A percentile compares a stretch with the other conserved stretches of the same genome.
Conservation (phyloP, 73 alveolate genomes). For the Stentor coeruleus region DNA sequence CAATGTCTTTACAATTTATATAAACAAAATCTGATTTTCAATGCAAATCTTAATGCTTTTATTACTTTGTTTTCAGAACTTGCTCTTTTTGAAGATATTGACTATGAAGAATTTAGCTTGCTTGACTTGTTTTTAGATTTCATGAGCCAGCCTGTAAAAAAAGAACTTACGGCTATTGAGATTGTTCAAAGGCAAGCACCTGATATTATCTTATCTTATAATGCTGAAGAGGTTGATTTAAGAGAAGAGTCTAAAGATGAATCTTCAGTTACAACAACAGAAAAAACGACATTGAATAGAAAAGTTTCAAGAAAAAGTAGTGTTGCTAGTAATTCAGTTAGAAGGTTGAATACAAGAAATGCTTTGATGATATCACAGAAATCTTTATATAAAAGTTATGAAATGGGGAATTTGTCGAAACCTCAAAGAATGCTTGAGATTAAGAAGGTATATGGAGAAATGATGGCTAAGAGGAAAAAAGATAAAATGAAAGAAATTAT, state of each 20-base stretch:
- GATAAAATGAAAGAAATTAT: neutral
- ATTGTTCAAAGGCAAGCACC: neutral
- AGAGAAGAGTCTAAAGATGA: slow-evolving; percentile 7
- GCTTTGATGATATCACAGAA: slow-evolving; percentile 25
- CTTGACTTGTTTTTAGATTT: slow-evolving; percentile 5
- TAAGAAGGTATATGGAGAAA: neutral
- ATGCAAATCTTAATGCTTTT: slow-evolving; percentile 10
- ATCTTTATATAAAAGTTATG: neutral
- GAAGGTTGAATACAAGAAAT: slow-evolving; percentile 3
- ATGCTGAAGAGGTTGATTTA: neutral
- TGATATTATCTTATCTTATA: neutral
- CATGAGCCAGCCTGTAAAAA: slow-evolving; percentile 9
- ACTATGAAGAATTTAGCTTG: neutral
- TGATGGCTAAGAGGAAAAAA: neutral
- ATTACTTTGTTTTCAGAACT: slow-evolving; percentile 14
- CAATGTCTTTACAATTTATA: neutral
- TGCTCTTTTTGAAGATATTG: slow-evolving; percentile 20
- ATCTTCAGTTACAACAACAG: neutral
- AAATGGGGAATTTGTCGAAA: neutral
- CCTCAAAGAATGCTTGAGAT: neutral
- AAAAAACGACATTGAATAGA: slow-evolving; percentile 8
- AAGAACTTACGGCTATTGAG: neutral
- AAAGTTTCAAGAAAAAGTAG: slow-evolving; percentile 18
- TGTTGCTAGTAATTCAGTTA: slow-evolving; percentile 12
- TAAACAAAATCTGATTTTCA: neutral